A percentile compares a stretch with the other conserved stretches of the same genome.
Evolutionary conservation across 352 stramenopile species (phyloP).

Genomic region (Elongisporangium undulatum): DNA sequence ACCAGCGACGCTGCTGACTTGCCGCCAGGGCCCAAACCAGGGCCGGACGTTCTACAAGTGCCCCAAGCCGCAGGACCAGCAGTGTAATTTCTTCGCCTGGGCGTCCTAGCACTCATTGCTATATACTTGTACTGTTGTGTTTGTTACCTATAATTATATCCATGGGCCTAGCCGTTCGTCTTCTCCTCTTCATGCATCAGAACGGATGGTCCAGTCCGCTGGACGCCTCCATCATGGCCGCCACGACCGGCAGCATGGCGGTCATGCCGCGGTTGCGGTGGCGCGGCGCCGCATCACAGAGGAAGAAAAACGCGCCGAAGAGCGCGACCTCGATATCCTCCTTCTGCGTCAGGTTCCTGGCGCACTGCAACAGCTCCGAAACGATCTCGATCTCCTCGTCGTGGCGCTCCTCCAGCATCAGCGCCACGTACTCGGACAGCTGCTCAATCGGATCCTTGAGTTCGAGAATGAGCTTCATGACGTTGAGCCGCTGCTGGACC

Average conservation of each 20-base stretch:
- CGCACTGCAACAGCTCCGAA: constrained; percentile 47
- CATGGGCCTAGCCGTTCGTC: neutral
- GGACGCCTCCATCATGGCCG: constrained; percentile 49
- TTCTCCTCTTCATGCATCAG: constrained; percentile 4
- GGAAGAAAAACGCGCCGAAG: constrained; percentile 62
- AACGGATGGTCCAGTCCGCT: constrained; percentile 25
- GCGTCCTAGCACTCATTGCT: constrained; percentile 20
- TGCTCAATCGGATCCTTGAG: constrained; percentile 56
- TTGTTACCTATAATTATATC: constrained; percentile 5
- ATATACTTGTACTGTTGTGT: constrained; percentile 6
- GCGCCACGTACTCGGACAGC: constrained; percentile 50
- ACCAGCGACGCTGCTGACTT: constrained; percentile 41
- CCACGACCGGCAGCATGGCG: constrained; percentile 50
- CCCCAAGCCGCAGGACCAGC: constrained; percentile 64
- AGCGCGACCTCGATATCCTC: constrained; percentile 55
- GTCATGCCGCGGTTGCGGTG: constrained; percentile 16
- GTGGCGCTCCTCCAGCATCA: constrained; percentile 31
- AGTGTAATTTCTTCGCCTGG: constrained; percentile 94
- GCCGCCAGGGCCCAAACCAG: constrained; percentile 79
- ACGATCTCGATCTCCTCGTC: constrained; percentile 32
- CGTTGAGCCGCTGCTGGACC: constrained; percentile 38
- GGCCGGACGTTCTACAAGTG: constrained; percentile 94
- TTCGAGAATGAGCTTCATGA: constrained; percentile 51
- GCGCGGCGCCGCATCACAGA: constrained; percentile 21
- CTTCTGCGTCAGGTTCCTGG: constrained; percentile 29